A percentile compares a stretch with the other conserved stretches of the same genome.
Evolutionary conservation across 176 grass and related monocot species (phyloP).

Genomic region (Zea luxurians): DNA sequence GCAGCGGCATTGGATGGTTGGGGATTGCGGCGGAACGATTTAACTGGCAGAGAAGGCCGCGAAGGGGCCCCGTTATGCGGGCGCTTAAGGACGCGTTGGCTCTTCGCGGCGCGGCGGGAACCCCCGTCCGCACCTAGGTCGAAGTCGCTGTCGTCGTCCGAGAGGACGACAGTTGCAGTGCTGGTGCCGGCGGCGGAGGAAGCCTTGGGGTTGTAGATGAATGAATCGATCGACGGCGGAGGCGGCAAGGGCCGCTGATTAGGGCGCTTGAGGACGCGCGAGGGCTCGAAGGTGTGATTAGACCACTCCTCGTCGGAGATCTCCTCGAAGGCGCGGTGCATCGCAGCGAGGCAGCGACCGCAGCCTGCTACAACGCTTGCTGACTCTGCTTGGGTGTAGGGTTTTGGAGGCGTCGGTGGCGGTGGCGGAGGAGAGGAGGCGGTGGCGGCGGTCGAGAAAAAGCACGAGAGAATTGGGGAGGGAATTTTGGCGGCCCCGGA

Average conservation of each 20-base stretch:
- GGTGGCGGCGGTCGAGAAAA: slow-evolving; percentile 16
- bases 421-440: not conserved
- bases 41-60: slow-evolving; percentile 41
- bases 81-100: slow-evolving; percentile 51
- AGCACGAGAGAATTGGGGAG: slow-evolving; percentile 23
- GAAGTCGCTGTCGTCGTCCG: slow-evolving; percentile 53
- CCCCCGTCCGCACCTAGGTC: slow-evolving; percentile 45
- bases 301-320: slow-evolving; percentile 94
- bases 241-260: slow-evolving; percentile 40
- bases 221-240: slow-evolving; percentile 86
- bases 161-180: slow-evolving; percentile 29
- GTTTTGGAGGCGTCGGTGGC: slow-evolving; percentile 5
- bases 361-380: slow-evolving; percentile 11
- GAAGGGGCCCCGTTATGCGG: slow-evolving; percentile 42
- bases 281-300: slow-evolving; percentile 60
- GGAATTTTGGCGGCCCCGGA: slow-evolving; percentile 45
- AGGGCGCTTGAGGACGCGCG: slow-evolving; percentile 61
- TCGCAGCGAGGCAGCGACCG: slow-evolving; percentile 24
- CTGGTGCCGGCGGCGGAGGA: slow-evolving; percentile 13
- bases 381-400: slow-evolving; percentile 23
- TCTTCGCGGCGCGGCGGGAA: slow-evolving; percentile 46
- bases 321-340: slow-evolving; percentile 72
- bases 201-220: slow-evolving; percentile 54
- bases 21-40: slow-evolving; percentile 48
- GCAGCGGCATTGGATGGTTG: slow-evolving; percentile 35